phyloP scores from a whole-genome alignment of 2,329 filamentous ascomycete genomes.

The Penicillium nordicum region DNA sequence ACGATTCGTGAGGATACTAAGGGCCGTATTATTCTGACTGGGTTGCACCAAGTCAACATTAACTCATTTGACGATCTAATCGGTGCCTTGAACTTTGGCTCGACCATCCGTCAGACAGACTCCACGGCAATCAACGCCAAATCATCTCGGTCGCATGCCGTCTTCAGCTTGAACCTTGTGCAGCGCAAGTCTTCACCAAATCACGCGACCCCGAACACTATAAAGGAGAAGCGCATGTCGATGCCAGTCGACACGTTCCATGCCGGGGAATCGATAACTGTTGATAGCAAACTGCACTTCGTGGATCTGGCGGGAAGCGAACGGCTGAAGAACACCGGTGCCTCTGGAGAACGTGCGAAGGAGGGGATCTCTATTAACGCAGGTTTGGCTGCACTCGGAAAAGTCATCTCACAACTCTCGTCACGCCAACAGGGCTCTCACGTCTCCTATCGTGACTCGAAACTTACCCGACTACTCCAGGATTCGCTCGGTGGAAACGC shows the following conservation, averaged over 20 bases:
- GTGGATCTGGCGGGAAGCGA: slow-evolving; percentile 97
- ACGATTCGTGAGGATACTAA: slow-evolving; percentile 91
- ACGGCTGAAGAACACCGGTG: slow-evolving; percentile 92
- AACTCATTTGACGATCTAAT: slow-evolving; percentile 90
- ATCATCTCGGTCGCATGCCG: slow-evolving; percentile 94
- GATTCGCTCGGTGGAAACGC: slow-evolving; percentile 96
- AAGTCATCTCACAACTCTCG: slow-evolving; percentile 96
- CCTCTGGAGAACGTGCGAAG: slow-evolving; percentile 87
- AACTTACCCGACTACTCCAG: slow-evolving; percentile 88
- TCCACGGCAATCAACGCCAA: slow-evolving; percentile 96
- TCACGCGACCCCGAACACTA: slow-evolving; percentile 50
- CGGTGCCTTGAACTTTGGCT: slow-evolving; percentile 85
- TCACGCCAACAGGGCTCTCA: slow-evolving; percentile 82
- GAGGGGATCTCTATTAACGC: slow-evolving; percentile 99
- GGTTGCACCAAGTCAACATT: slow-evolving; percentile 80
- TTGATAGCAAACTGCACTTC: slow-evolving; percentile 98
- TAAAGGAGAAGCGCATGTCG: slow-evolving; percentile 78
- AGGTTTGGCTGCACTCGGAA: slow-evolving; percentile 88
- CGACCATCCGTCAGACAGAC: slow-evolving; percentile 91
- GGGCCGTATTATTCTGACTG: slow-evolving; percentile 90
- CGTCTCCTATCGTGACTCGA: slow-evolving; percentile 98
- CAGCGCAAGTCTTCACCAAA: slow-evolving; percentile 61
- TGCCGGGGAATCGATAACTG: slow-evolving; percentile 66
- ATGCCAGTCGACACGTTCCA: slow-evolving; percentile 78
- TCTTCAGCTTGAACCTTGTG: slow-evolving; percentile 91